A percentile compares a stretch with the other conserved stretches of the same genome.
Evolutionary conservation across 768 basidiomycete species (phyloP).

Genomic region (Hypsizygus marmoreus): DNA sequence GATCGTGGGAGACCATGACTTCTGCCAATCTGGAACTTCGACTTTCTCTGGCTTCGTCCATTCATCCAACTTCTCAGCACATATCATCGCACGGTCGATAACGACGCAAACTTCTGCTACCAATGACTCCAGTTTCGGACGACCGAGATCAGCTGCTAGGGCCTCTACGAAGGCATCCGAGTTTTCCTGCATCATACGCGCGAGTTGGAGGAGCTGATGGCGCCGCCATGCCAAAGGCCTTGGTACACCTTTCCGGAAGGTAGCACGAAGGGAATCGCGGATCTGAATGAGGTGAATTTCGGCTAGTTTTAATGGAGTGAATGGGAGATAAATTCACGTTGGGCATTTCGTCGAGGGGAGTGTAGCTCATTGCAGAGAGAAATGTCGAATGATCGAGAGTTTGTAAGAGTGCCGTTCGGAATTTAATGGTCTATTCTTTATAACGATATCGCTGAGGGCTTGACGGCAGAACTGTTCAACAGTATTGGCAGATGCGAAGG

Average conservation of each 20-base stretch:
- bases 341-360: conserved; percentile 24
- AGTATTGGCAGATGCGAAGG: too few relatives aligned
- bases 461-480: too few relatives aligned
- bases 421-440: too few relatives aligned
- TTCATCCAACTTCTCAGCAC: conserved; percentile 51
- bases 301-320: not conserved
- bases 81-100: conserved; percentile 43
- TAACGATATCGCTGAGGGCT: too few relatives aligned
- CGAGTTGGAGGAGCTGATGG: conserved; percentile 65
- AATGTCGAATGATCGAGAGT: not conserved
- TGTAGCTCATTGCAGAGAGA: conserved; percentile 10
- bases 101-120: conserved; percentile 46
- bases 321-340: conserved; percentile 6
- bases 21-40: conserved; percentile 43
- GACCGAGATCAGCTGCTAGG: conserved; percentile 48
- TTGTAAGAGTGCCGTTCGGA: too few relatives aligned
- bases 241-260: conserved; percentile 53
- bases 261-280: conserved; percentile 36
- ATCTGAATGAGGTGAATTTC: conserved; percentile 25
- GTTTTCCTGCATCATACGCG: conserved; percentile 65
- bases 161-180: conserved; percentile 50
- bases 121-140: conserved; percentile 44
- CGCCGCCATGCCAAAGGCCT: conserved; percentile 61
- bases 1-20: conserved; percentile 53
- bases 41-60: conserved; percentile 55